These are phyloP conservation scores for Entomortierella chlamydospora DNA, from an alignment of 192 early-diverging fungal species.

Conservation along the genomic window DNA sequence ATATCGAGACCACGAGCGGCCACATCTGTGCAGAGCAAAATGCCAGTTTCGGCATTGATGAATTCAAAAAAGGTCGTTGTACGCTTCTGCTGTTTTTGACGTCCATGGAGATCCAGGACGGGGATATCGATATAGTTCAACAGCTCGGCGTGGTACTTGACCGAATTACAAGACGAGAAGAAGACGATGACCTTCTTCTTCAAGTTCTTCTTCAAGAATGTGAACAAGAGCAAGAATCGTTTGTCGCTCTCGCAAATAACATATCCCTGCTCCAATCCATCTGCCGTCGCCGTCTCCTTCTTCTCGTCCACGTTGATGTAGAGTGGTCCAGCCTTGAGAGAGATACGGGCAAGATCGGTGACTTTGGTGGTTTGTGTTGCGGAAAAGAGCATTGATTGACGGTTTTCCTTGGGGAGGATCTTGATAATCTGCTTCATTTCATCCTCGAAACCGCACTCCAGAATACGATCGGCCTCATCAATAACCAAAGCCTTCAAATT, in stretches of 20 bases:
- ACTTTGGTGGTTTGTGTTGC: constrained; percentile 99
- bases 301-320: constrained; percentile 99
- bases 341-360: constrained; percentile 97
- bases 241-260: constrained; percentile 93
- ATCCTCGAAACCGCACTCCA: constrained; percentile 98
- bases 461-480: constrained; percentile 98
- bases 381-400: constrained; percentile 99
- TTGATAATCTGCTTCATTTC: constrained; percentile 99
- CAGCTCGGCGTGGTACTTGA: constrained; percentile 97
- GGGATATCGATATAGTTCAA: constrained; percentile 99
- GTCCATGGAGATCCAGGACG: constrained; percentile 95
- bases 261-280: constrained; percentile 98
- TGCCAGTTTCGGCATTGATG: constrained; percentile 93
- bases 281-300: constrained; percentile 95
- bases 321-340: constrained; percentile 93
- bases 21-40: constrained; percentile 96
- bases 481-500: constrained; percentile 94
- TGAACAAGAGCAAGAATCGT: constrained; percentile 97
- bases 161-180: constrained; percentile 96
- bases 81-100: constrained; percentile 98
- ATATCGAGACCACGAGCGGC: constrained; percentile 98
- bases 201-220: constrained; percentile 96
- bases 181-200: constrained; percentile 99
- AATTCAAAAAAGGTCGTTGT: constrained; percentile 99
- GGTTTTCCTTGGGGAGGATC: constrained; percentile 87